Base-by-base conservation (phyloP, 371 early-diverging fungal genomes). In the Rhizopus arrhizus region DNA sequence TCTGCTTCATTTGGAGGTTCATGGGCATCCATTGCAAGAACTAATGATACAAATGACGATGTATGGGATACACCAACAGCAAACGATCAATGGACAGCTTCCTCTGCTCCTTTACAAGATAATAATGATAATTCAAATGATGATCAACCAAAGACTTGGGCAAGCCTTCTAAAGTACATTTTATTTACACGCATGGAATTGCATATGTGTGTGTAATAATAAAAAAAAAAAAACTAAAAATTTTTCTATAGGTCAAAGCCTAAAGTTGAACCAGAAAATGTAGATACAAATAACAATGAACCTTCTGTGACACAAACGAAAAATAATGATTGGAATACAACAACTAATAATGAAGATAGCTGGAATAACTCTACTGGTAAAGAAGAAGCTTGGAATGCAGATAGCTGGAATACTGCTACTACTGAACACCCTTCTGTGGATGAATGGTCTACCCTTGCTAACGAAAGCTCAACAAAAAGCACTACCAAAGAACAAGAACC, bases 121-220 rank as follows among this genome's bases (percentile, higher is more conserved):
- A 59, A 54, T 33, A 29, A 41, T 41, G 9, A 53, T 45, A 36
- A 36, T 56, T 7, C 62, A 16, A 41, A 68, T 28, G 60, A 66
- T 28, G 65, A 69, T 54, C 61, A 74, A 64, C 62, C 85, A 63
- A 83, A 81, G 64, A 89, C 91, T 35, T 92, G 92, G 92, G 92
- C 92, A 58, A 89, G 89, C 65, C 78, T 89, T 54, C 82, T 90
- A 55, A 89, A 88, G 90, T 90, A 74, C 11, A 13, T 43, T n/a
- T 15, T 56, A 13, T 22, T 50, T 38, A 4, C 16, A 31, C 49
- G 28, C 64, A 53, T 52, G 57, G 52, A 38, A 22, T 22, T 22
- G 22, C 22, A 22, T 22, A 2, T 22, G 22, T 22, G 22, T 22
- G 8, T 43, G 29, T 29, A 6, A 46, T 28, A 42, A 47, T 29